These are phyloP conservation scores for Blumeria graminis DNA, from an alignment of 2,329 filamentous ascomycete species.

Conservation along the genomic window DNA sequence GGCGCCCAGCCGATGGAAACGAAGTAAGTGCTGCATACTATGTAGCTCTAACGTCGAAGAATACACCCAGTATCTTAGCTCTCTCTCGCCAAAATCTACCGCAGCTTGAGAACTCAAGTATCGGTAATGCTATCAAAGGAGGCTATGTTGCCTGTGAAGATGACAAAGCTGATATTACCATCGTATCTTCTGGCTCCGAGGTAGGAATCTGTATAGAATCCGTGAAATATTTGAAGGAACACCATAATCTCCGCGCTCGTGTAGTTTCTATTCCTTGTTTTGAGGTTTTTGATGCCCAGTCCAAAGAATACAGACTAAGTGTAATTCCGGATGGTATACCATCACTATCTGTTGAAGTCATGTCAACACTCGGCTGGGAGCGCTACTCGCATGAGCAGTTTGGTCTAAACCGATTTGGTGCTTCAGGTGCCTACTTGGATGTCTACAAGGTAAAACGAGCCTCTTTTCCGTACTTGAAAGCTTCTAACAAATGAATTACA, in stretches of 20 bases:
- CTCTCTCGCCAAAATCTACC: conserved; percentile 96
- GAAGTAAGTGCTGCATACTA: conserved; percentile 98
- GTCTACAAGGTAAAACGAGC: conserved; percentile 52
- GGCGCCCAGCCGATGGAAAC: conserved; percentile 95
- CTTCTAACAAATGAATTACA: conserved; percentile 22
- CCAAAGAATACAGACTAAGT: conserved; percentile 83
- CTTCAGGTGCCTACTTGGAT: conserved; percentile 89
- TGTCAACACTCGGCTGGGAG: conserved; percentile 96
- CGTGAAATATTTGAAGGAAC: conserved; percentile 71
- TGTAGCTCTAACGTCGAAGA: conserved; percentile 67
- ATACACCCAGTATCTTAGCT: conserved; percentile 79
- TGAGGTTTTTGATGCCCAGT: conserved; percentile 85
- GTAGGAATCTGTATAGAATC: conserved; percentile 84
- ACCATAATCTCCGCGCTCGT: conserved; percentile 68
- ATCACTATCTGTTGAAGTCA: conserved; percentile 80
- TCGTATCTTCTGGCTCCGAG: conserved; percentile 90
- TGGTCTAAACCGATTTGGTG: conserved; percentile 96
- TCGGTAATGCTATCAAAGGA: conserved; percentile 81
- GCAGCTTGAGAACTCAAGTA: conserved; percentile 80
- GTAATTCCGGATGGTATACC: conserved; percentile 89
- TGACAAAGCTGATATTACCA: conserved; percentile 61
- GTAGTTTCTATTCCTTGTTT: conserved; percentile 92
- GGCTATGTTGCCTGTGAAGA: conserved; percentile 78
- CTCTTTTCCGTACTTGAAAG: background rate
- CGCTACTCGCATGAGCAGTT: conserved; percentile 99